phyloP scores from a whole-genome alignment of 345 rosid species.

The Salix exigua region DNA sequence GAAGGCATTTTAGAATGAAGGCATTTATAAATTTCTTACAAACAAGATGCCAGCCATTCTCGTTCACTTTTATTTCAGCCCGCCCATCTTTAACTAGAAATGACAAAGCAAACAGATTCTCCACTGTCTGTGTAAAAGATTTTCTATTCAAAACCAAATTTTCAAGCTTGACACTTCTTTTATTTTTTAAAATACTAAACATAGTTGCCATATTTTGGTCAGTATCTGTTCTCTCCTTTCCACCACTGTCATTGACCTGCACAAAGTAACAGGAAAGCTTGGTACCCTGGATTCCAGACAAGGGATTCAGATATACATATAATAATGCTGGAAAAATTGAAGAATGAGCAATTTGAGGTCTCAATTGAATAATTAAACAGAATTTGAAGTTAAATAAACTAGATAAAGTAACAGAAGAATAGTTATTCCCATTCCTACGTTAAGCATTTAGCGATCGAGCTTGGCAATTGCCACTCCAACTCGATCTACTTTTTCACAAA shows the following conservation, averaged over 20 bases:
- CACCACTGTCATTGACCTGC: constrained; percentile 28
- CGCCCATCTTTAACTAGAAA: constrained; percentile 52
- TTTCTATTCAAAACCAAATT: constrained; percentile 36
- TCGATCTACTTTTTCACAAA: neutral
- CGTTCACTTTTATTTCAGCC: constrained; percentile 33
- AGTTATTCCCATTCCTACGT: neutral
- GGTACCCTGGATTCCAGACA: neutral
- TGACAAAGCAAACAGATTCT: constrained; percentile 49
- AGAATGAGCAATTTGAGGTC: neutral
- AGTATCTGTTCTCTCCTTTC: constrained; percentile 21
- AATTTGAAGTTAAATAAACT: neutral
- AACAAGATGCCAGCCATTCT: constrained; percentile 35
- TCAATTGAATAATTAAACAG: neutral
- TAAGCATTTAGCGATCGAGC: neutral
- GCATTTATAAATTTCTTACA: constrained; percentile 27
- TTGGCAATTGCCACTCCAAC: neutral
- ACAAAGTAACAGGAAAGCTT: neutral
- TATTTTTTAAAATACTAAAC: constrained; percentile 40
- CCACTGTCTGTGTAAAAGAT: constrained; percentile 50
- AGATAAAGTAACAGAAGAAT: neutral
- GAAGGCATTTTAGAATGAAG: neutral
- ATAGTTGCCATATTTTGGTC: constrained; percentile 38
- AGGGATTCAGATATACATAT: neutral
- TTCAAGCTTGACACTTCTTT: constrained; percentile 36
- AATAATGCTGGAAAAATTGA: neutral